These are phyloP conservation scores for Coniochaeta sp. DNA, from an alignment of 2,329 filamentous ascomycete genomes.

Conservation along the genomic window DNA sequence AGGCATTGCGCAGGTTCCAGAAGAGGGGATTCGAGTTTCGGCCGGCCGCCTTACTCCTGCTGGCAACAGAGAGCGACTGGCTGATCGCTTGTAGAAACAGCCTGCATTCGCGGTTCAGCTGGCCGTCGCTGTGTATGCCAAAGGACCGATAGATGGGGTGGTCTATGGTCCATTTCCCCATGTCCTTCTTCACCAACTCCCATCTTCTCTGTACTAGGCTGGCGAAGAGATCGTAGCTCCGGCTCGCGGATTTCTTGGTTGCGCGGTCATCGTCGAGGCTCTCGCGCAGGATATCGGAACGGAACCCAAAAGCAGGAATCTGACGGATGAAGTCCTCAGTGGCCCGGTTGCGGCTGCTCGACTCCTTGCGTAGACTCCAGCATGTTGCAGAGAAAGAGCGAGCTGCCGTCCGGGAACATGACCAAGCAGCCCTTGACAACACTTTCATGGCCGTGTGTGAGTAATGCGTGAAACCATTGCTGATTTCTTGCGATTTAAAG, in stretches of 20 bases:
- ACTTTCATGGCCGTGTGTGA: conserved; percentile 15
- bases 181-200: conserved; percentile 21
- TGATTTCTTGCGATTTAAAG: not conserved
- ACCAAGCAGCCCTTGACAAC: conserved; percentile 12
- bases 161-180: conserved; percentile 16
- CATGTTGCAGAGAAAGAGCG: conserved; percentile 3
- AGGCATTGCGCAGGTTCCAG: conserved; percentile 51
- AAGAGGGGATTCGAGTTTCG: conserved; percentile 45
- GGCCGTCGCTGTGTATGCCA: conserved; percentile 27
- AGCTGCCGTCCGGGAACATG: conserved; percentile 7
- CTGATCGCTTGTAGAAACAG: conserved; percentile 38
- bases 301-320: not conserved
- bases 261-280: not conserved
- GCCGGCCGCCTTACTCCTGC: conserved; percentile 22
- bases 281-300: not conserved
- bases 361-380: not conserved
- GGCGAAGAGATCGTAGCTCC: conserved; percentile 18
- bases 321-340: not conserved
- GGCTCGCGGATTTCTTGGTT: not conserved
- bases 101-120: conserved; percentile 34
- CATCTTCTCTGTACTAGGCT: conserved; percentile 23
- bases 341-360: not conserved
- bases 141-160: conserved; percentile 22
- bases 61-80: conserved; percentile 36
- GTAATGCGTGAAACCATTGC: conserved; percentile 3